Percentiles rank a stretch among this genome's conserved stretches.
Evolutionary conservation across 495 filamentous ascomycete genomes (phyloP).

Genomic region (Podospora pseudocomata): DNA sequence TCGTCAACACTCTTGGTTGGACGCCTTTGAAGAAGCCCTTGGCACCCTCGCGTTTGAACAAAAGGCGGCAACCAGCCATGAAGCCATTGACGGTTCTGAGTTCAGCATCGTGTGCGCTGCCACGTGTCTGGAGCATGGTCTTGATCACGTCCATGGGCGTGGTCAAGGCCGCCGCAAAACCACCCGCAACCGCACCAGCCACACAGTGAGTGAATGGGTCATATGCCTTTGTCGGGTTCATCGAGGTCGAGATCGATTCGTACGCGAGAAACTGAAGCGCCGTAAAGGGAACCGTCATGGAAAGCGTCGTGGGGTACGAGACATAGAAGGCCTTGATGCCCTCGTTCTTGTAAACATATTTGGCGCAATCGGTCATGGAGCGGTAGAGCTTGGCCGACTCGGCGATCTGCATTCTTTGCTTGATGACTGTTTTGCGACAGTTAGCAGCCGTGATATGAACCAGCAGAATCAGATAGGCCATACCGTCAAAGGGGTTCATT

Average conservation of each 20-base stretch:
- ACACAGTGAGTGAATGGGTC: constrained; percentile 90
- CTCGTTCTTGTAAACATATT: constrained; percentile 79
- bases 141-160: constrained; percentile 98
- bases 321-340: constrained; percentile 93
- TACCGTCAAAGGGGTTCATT: constrained; percentile 99
- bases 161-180: constrained; percentile 86
- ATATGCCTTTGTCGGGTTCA: constrained; percentile 81
- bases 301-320: constrained; percentile 95
- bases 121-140: constrained; percentile 91
- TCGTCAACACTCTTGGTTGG: constrained; percentile 86
- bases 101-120: constrained; percentile 73
- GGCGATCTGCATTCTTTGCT: constrained; percentile 98
- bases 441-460: constrained; percentile 20
- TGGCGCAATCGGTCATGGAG: constrained; percentile 78
- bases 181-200: constrained; percentile 88
- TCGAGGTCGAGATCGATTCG: constrained; percentile 88
- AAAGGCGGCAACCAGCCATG: constrained; percentile 72
- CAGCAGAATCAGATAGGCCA: constrained; percentile 23
- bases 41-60: constrained; percentile 79
- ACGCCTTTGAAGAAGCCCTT: constrained; percentile 89
- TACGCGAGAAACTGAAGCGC: constrained; percentile 95
- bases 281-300: constrained; percentile 98
- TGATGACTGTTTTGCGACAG: constrained; percentile 66
- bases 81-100: constrained; percentile 83
- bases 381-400: constrained; percentile 81